These are phyloP conservation scores for Zygnema cylindricum DNA, from an alignment of 139 green algal species.

Conservation along the genomic window DNA sequence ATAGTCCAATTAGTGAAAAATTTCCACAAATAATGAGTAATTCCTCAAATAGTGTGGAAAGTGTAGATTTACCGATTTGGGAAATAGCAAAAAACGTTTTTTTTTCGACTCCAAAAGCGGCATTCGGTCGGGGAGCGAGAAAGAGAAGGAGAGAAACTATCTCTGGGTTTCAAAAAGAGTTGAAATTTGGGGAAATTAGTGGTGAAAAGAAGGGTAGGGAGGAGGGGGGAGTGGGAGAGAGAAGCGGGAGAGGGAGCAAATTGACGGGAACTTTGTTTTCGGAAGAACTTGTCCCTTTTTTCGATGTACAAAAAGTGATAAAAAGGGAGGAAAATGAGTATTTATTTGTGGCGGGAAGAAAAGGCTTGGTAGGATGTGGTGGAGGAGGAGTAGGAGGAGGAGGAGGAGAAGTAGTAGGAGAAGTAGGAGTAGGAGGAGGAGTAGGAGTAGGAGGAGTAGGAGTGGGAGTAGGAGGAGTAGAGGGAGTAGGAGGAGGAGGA, in stretches of 20 bases:
- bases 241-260: background rate
- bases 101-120: background rate
- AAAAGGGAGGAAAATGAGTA: slow-evolving; percentile 15
- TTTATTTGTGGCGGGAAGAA: background rate
- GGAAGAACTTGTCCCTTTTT: too few relatives aligned
- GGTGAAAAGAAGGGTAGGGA: background rate
- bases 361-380: background rate
- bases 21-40: too few relatives aligned
- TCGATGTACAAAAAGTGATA: background rate
- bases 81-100: too few relatives aligned
- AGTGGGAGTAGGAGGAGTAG: background rate
- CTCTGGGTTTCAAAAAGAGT: background rate
- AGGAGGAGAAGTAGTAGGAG: too few relatives aligned
- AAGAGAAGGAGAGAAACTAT: background rate
- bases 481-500: background rate
- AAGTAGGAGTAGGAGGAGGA: too few relatives aligned
- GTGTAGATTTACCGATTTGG: too few relatives aligned
- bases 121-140: slow-evolving; percentile 11
- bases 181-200: background rate
- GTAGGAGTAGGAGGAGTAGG: too few relatives aligned
- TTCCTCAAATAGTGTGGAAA: too few relatives aligned
- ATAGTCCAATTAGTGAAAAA: too few relatives aligned
- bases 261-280: too few relatives aligned
- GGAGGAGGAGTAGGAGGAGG: too few relatives aligned
- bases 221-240: slow-evolving; percentile 16